Conservation (phyloP, 805 yeast genomes). For the Yarrowia osloensis region DNA sequence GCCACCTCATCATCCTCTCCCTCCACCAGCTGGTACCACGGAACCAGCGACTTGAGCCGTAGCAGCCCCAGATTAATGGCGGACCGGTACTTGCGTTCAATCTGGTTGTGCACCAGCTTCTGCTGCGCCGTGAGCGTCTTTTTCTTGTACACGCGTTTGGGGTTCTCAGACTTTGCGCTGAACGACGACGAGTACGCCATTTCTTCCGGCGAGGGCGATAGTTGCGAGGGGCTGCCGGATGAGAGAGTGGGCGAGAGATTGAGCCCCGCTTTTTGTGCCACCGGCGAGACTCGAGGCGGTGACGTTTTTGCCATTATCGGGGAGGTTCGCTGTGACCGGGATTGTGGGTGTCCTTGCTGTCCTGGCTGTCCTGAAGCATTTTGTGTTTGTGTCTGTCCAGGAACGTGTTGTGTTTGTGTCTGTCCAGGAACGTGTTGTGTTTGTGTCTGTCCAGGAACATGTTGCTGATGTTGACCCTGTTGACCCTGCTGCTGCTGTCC, state of each 20-base stretch:
- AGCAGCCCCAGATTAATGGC: slow-evolving; percentile 7
- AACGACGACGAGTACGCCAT: slow-evolving; percentile 23
- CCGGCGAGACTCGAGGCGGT: background rate
- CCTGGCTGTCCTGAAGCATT: background rate
- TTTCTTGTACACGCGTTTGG: slow-evolving; percentile 15
- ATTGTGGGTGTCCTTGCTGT: background rate
- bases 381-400: background rate
- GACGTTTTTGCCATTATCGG: background rate
- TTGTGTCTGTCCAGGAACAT: too few relatives aligned
- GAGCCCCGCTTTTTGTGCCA: background rate
- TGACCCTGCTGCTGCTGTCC: too few relatives aligned
- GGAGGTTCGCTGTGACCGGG: background rate
- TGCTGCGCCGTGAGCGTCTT: slow-evolving; percentile 24
- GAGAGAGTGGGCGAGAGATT: slow-evolving; percentile 5
- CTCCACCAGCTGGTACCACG: slow-evolving; percentile 16
- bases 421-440: too few relatives aligned
- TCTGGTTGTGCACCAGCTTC: slow-evolving; percentile 13
- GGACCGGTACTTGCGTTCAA: slow-evolving; percentile 15
- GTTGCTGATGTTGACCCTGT: background rate
- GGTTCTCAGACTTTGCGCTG: slow-evolving; percentile 1
- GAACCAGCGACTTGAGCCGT: slow-evolving; percentile 4
- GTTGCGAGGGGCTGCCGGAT: background rate
- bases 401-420: too few relatives aligned
- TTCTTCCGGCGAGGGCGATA: background rate
- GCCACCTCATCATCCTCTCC: background rate